phyloP scores from a whole-genome alignment of 352 stramenopile genomes.

The Sclerospora graminicola region DNA sequence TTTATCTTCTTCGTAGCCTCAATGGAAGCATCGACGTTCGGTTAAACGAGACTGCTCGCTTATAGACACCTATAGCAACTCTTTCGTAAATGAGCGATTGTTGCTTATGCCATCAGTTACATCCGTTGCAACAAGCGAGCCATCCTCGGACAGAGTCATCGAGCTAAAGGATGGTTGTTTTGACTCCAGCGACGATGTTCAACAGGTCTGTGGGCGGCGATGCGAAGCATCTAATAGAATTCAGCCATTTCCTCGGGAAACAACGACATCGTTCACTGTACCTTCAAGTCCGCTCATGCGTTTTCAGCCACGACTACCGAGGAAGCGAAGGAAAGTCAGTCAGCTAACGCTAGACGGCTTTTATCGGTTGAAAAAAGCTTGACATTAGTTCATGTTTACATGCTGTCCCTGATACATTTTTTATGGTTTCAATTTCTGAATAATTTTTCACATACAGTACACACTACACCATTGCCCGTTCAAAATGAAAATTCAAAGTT shows the following conservation, averaged over 20 bases:
- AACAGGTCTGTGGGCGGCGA: conserved; percentile 11
- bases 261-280: conserved; percentile 6
- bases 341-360: conserved; percentile 48
- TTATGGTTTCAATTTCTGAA: too few relatives aligned
- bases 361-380: conserved; percentile 18
- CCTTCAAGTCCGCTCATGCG: conserved; percentile 1
- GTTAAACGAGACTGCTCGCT: conserved; percentile 56
- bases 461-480: too few relatives aligned
- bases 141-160: conserved; percentile 18
- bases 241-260: conserved; percentile 2
- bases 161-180: conserved; percentile 32
- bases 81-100: conserved; percentile 11
- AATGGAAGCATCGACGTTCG: conserved; percentile 41
- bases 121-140: conserved; percentile 3
- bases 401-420: too few relatives aligned
- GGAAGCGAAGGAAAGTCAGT: conserved; percentile 37
- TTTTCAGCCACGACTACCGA: conserved; percentile 26
- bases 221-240: conserved; percentile 3
- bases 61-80: conserved; percentile 23
- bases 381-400: too few relatives aligned
- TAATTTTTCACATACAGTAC: too few relatives aligned
- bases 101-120: conserved; percentile 11
- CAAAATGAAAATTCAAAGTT: too few relatives aligned
- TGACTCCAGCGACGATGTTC: conserved; percentile 26
- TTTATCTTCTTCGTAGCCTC: conserved; percentile 3